A percentile compares a stretch with the other conserved stretches of the same genome.
Evolutionary conservation across 345 rosid genomes (phyloP).

Genomic region (Euphorbia lathyris): DNA sequence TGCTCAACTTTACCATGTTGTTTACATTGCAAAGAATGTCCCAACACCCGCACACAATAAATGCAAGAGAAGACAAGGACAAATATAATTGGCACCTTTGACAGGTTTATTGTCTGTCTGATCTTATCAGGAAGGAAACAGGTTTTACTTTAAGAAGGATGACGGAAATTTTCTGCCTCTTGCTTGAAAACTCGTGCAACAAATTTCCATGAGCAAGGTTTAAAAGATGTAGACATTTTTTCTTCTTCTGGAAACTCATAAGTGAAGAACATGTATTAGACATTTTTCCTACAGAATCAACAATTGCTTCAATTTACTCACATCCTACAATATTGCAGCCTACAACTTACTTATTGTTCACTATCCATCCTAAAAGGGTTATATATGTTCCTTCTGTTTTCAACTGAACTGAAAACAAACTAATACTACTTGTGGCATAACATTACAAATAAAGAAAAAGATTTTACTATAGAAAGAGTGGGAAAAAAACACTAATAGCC

Average conservation of each 20-base stretch:
- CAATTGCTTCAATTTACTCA: neutral
- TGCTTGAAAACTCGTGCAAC: neutral
- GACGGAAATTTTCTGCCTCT: neutral
- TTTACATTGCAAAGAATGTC: neutral
- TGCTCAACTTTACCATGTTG: neutral
- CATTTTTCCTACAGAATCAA: neutral
- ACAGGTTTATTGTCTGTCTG: neutral
- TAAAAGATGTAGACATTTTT: neutral
- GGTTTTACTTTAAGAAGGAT: neutral
- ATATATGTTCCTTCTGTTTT: neutral
- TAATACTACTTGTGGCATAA: neutral
- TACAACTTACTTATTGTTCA: neutral
- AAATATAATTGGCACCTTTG: too few species aligned
- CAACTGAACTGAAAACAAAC: slow-evolving; percentile 10
- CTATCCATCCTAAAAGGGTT: neutral
- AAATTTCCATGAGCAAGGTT: neutral
- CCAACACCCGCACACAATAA: too few species aligned
- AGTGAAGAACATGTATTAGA: neutral
- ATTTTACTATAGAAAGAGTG: neutral
- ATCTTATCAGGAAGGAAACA: neutral
- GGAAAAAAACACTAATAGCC: neutral
- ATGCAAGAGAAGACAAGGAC: too few species aligned
- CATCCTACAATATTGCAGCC: neutral
- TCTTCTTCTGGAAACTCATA: too few species aligned
- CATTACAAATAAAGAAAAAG: neutral